phyloP scores from a whole-genome alignment of 2,329 filamentous ascomycete species.

The Didymella arachidicola region DNA sequence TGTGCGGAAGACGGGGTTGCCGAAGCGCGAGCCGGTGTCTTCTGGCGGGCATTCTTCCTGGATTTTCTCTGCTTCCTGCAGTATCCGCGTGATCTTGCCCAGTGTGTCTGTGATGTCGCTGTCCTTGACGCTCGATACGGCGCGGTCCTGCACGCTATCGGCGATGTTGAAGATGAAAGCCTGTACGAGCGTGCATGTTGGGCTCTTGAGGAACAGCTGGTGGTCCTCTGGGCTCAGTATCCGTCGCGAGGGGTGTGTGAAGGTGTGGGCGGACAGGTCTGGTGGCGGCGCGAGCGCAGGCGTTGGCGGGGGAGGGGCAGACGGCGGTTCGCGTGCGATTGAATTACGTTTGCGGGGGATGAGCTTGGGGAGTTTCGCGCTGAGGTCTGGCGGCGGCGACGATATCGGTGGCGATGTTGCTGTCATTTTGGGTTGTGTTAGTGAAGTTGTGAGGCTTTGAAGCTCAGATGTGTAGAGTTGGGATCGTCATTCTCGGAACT shows the following conservation, averaged over 20 bases:
- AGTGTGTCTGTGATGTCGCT: conserved; percentile 69
- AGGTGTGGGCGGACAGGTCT: conserved; percentile 66
- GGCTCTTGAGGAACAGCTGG: conserved; percentile 78
- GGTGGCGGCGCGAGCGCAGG: conserved; percentile 75
- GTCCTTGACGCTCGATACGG: conserved; percentile 67
- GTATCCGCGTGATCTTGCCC: conserved; percentile 70
- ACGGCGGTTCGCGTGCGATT: conserved; percentile 29
- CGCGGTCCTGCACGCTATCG: conserved; percentile 77
- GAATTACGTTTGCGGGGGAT: conserved; percentile 44
- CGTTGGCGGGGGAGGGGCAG: conserved; percentile 73
- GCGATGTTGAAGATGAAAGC: conserved; percentile 88
- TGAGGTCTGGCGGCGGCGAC: conserved; percentile 34
- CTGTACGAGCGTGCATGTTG: conserved; percentile 76
- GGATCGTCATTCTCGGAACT: no score
- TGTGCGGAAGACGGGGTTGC: conserved; percentile 87
- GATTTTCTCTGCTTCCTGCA: conserved; percentile 73
- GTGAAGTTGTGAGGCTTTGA: neutral
- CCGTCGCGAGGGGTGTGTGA: conserved; percentile 73
- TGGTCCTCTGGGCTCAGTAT: conserved; percentile 86
- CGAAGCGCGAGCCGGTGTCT: conserved; percentile 91
- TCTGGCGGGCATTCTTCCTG: conserved; percentile 77
- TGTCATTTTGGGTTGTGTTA: neutral
- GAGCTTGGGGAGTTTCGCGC: conserved; percentile 47
- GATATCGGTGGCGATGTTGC: conserved; percentile 8
- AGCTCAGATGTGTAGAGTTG: neutral